These are phyloP conservation scores for Coemansia sp. DNA, from an alignment of 192 early-diverging fungal species.

Conservation along the genomic window DNA sequence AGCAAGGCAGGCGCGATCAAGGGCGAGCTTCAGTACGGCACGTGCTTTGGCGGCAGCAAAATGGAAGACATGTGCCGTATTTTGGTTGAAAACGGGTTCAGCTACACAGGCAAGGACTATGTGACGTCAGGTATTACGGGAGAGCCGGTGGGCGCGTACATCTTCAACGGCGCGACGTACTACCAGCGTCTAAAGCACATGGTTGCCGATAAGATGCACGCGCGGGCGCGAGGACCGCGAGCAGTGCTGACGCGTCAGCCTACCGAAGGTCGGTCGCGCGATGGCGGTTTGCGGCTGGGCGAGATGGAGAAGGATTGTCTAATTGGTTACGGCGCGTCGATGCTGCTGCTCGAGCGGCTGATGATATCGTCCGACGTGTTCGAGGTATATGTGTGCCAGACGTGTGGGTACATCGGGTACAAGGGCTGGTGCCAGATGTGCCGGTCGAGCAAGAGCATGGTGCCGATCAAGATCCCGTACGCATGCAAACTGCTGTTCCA, in stretches of 20 bases:
- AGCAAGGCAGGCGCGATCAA: slow-evolving; percentile 94
- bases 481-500: slow-evolving; percentile 98
- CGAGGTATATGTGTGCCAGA: slow-evolving; percentile 87
- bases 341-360: slow-evolving; percentile 89
- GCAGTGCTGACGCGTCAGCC: slow-evolving; percentile 92
- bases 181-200: slow-evolving; percentile 99
- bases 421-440: slow-evolving; percentile 92
- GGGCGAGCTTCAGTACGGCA: slow-evolving; percentile 93
- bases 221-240: slow-evolving; percentile 86
- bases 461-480: slow-evolving; percentile 94
- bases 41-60: slow-evolving; percentile 91
- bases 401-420: slow-evolving; percentile 90
- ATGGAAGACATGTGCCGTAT: slow-evolving; percentile 96
- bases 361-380: slow-evolving; percentile 93
- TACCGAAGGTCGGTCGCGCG: slow-evolving; percentile 94
- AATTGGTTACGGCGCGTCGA: slow-evolving; percentile 94
- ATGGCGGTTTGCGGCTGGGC: slow-evolving; percentile 95
- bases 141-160: slow-evolving; percentile 90
- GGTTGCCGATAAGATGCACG: slow-evolving; percentile 99
- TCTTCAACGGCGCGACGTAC: slow-evolving; percentile 95
- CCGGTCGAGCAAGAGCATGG: slow-evolving; percentile 79
- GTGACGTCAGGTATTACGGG: slow-evolving; percentile 89
- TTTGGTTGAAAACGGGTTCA: slow-evolving; percentile 89
- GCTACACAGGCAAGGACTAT: slow-evolving; percentile 96
- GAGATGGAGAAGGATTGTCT: slow-evolving; percentile 99